A percentile compares a stretch with the other conserved stretches of the same genome.
Evolutionary conservation across 2,329 filamentous ascomycete species (phyloP).

Genomic region (Colletotrichum sp.): DNA sequence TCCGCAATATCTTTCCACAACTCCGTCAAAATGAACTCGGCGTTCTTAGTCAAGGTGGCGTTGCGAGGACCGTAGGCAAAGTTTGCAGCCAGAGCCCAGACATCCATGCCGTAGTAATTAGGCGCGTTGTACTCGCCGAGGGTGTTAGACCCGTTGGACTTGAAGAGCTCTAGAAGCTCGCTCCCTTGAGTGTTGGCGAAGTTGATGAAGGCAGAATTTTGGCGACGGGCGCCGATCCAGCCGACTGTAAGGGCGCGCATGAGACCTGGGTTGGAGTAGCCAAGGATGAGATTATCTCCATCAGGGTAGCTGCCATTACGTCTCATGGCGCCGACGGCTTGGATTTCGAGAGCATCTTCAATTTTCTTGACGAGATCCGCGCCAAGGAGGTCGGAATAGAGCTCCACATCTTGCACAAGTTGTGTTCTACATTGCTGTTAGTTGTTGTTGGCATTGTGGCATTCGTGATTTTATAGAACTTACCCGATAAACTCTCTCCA

Average conservation of each 20-base stretch:
- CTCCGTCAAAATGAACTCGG: conserved; percentile 30
- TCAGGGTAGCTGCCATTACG: conserved; percentile 42
- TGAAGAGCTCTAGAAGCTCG: conserved; percentile 33
- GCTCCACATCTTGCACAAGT: conserved; percentile 38
- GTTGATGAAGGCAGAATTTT: conserved; percentile 38
- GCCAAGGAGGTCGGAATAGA: conserved; percentile 35
- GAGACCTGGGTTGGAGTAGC: conserved; percentile 44
- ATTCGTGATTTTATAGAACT: neutral
- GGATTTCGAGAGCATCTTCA: conserved; percentile 38
- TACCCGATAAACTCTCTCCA: conserved; percentile 42
- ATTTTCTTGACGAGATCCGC: conserved; percentile 35
- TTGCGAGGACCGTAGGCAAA: conserved; percentile 38
- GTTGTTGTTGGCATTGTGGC: neutral
- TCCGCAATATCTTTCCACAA: conserved; percentile 39
- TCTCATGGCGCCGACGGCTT: conserved; percentile 42
- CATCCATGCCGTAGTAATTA: conserved; percentile 45
- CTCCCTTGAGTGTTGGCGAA: conserved; percentile 40
- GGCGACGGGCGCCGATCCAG: conserved; percentile 43
- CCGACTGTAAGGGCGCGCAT: conserved; percentile 44
- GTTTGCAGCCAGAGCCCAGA: conserved; percentile 42
- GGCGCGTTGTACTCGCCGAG: conserved; percentile 44
- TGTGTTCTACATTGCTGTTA: conserved; percentile 26
- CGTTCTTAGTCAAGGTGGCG: conserved; percentile 32
- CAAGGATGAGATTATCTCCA: conserved; percentile 42
- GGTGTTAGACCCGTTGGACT: conserved; percentile 32